Conservation (phyloP, 2,329 filamentous ascomycete species). For the Hymenoscyphus fraxineus region DNA sequence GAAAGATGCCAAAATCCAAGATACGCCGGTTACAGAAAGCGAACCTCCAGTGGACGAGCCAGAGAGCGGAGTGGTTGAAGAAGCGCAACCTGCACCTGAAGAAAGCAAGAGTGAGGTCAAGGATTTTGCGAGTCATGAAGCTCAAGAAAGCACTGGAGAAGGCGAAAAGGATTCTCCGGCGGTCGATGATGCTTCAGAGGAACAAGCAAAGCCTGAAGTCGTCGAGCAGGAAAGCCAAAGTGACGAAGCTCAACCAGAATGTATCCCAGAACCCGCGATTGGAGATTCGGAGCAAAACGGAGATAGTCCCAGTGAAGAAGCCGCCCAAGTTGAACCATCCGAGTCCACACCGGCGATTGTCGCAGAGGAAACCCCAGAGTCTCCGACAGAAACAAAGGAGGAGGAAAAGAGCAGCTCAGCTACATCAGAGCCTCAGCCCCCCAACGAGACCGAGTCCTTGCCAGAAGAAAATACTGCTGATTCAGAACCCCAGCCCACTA, state of each 20-base stretch:
- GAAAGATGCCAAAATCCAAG: neutral
- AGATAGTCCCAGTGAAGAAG: neutral
- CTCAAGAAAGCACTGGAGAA: neutral
- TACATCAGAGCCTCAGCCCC: neutral
- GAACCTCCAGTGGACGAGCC: neutral
- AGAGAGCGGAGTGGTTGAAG: constrained; percentile 5
- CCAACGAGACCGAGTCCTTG: neutral
- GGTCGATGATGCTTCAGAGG: neutral
- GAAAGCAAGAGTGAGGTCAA: neutral
- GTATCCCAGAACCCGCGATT: neutral
- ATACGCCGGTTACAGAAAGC: constrained; percentile 6
- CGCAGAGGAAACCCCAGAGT: neutral
- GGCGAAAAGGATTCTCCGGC: neutral
- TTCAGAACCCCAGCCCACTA: neutral
- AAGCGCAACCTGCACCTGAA: constrained; percentile 2
- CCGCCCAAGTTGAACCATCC: neutral
- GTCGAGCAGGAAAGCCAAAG: neutral
- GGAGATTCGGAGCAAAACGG: neutral
- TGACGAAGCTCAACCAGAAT: neutral
- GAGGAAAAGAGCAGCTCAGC: neutral
- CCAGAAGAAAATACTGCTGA: neutral
- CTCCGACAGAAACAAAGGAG: neutral
- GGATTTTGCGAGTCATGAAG: neutral
- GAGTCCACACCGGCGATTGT: neutral
- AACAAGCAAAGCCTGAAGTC: neutral